Conservation (phyloP, 2,329 filamentous ascomycete species). For the Fusarium sp. region DNA sequence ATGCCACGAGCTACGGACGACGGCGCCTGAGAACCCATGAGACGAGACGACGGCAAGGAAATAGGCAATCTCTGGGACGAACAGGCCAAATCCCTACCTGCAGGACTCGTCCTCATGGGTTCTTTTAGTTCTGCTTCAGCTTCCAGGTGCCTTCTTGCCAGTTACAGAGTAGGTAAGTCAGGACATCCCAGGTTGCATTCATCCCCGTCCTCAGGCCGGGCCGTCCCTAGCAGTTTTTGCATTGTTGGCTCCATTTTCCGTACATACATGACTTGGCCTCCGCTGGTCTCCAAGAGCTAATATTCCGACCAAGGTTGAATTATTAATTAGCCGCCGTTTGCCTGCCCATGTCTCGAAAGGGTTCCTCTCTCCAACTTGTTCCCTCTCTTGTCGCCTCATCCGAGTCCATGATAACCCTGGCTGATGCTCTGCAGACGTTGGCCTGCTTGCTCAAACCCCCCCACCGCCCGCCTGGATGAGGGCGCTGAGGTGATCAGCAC, state of each 20-base stretch:
- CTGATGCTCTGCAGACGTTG: constrained; percentile 15
- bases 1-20: background rate
- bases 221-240: constrained; percentile 44
- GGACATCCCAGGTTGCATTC: constrained; percentile 32
- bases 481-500: constrained; percentile 33
- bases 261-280: constrained; percentile 24
- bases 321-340: constrained; percentile 38
- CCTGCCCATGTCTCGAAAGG: constrained; percentile 8
- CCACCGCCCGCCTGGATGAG: constrained; percentile 22
- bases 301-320: constrained; percentile 21
- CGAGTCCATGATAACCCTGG: constrained; percentile 7
- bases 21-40: constrained; percentile 18
- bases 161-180: constrained; percentile 20
- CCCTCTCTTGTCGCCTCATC: constrained; percentile 13
- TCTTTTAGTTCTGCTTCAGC: constrained; percentile 23
- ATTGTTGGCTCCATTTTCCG: constrained; percentile 18
- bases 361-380: constrained; percentile 7
- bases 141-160: constrained; percentile 24
- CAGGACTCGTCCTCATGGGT: constrained; percentile 16
- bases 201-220: constrained; percentile 38
- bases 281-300: constrained; percentile 21
- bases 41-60: constrained; percentile 34
- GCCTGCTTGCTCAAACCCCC: constrained; percentile 23
- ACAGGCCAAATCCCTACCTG: constrained; percentile 35
- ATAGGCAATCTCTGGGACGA: constrained; percentile 32